These are phyloP conservation scores for Leccinum uliginosum DNA, from an alignment of 768 basidiomycete species.

Conservation along the genomic window DNA sequence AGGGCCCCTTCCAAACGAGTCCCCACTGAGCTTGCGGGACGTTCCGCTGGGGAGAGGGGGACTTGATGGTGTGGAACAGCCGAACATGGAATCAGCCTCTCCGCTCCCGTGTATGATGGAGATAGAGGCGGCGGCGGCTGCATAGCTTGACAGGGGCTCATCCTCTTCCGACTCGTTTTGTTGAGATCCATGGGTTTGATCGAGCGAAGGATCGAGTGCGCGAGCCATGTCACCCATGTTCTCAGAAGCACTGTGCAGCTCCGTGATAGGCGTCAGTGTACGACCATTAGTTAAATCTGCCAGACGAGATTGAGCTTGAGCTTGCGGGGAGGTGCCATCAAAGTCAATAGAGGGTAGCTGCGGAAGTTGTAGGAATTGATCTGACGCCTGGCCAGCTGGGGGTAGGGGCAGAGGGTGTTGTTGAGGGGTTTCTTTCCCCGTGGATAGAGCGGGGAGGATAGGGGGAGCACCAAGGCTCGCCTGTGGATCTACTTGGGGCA, in stretches of 20 bases:
- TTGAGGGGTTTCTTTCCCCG: slow-evolving; percentile 13
- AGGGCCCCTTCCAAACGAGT: slow-evolving; percentile 28
- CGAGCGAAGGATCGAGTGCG: slow-evolving; percentile 13
- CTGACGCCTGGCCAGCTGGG: slow-evolving; percentile 10
- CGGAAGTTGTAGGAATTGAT: slow-evolving; percentile 23
- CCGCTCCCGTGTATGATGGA: slow-evolving; percentile 19
- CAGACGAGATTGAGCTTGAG: slow-evolving; percentile 12
- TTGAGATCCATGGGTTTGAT: slow-evolving; percentile 14
- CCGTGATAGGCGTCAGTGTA: slow-evolving; percentile 64
- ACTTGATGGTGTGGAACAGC: slow-evolving; percentile 20
- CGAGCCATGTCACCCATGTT: slow-evolving; percentile 21
- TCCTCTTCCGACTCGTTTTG: slow-evolving; percentile 26
- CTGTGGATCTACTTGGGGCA: slow-evolving; percentile 40
- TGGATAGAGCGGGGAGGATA: slow-evolving; percentile 17
- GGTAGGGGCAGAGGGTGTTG: slow-evolving; percentile 27
- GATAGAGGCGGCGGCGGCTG: slow-evolving; percentile 14
- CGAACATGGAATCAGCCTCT: slow-evolving; percentile 14
- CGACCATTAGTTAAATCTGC: slow-evolving; percentile 25
- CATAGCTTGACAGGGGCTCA: slow-evolving; percentile 16
- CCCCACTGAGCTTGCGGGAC: slow-evolving; percentile 32
- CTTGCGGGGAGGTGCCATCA: slow-evolving; percentile 22
- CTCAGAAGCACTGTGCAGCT: slow-evolving; percentile 36
- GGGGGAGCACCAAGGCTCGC: slow-evolving; percentile 8
- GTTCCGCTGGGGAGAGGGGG: slow-evolving; percentile 23
- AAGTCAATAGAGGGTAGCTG: slow-evolving; percentile 64